phyloP scores from a whole-genome alignment of 805 yeast species.

The Candida arabinofermentans region DNA sequence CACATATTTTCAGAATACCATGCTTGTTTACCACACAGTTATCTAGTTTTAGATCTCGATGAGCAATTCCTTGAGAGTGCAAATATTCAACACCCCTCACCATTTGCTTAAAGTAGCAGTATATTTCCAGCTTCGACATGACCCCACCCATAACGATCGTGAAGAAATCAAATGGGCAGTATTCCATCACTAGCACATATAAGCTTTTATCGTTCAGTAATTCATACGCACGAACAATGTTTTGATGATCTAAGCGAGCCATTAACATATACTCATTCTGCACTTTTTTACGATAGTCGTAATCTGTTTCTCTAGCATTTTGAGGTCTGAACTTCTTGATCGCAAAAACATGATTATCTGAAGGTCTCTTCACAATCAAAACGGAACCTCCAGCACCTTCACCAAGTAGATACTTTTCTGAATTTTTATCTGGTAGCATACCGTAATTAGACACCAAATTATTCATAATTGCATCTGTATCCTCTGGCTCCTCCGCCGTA shows the following conservation, averaged over 20 bases:
- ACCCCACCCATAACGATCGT: conserved; percentile 87
- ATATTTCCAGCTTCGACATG: conserved; percentile 65
- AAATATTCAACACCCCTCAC: conserved; percentile 69
- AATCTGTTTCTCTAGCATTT: conserved; percentile 54
- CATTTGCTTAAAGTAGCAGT: conserved; percentile 82
- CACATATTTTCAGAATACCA: conserved; percentile 84
- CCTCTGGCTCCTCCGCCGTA: neutral
- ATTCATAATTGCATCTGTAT: conserved; percentile 19
- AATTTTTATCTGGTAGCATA: conserved; percentile 53
- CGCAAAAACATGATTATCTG: conserved; percentile 63
- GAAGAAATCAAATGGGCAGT: conserved; percentile 87
- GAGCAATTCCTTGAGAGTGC: conserved; percentile 83
- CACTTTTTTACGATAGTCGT: conserved; percentile 73
- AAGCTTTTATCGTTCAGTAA: conserved; percentile 62
- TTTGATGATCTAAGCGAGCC: conserved; percentile 70
- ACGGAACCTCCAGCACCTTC: conserved; percentile 96
- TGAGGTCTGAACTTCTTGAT: conserved; percentile 80
- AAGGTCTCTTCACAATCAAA: conserved; percentile 61
- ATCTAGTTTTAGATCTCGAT: conserved; percentile 88
- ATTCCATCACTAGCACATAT: conserved; percentile 85
- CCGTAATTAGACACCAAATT: conserved; percentile 64
- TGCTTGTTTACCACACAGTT: conserved; percentile 78
- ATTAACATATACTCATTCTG: conserved; percentile 81
- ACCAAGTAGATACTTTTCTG: conserved; percentile 44
- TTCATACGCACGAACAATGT: conserved; percentile 78